These are phyloP conservation scores for Globisporangium polare DNA, from an alignment of 352 stramenopile genomes.

Conservation along the genomic window DNA sequence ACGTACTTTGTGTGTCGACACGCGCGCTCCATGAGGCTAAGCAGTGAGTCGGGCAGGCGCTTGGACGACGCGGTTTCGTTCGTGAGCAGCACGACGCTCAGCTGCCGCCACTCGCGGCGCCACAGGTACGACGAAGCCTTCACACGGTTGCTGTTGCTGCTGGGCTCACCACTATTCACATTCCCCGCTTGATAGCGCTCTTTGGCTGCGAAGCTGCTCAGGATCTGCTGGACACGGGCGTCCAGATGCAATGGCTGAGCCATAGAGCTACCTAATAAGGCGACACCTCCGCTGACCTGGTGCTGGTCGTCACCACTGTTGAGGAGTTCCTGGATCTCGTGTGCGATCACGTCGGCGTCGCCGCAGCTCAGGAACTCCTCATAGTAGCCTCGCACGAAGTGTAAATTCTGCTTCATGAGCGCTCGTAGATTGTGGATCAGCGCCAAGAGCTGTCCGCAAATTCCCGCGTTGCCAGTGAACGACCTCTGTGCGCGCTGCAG, in stretches of 20 bases:
- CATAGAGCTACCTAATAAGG: neutral
- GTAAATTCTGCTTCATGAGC: slow-evolving; percentile 19
- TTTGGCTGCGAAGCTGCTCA: slow-evolving; percentile 37
- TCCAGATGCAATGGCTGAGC: neutral
- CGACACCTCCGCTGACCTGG: slow-evolving; percentile 13
- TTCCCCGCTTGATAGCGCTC: slow-evolving; percentile 22
- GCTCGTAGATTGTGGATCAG: slow-evolving; percentile 21
- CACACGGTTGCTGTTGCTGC: no score
- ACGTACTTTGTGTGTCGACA: slow-evolving; percentile 44
- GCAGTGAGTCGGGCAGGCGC: slow-evolving; percentile 19
- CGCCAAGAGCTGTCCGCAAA: slow-evolving; percentile 22
- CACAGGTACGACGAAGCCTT: slow-evolving; percentile 19
- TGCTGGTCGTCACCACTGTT: no score
- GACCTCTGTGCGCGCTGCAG: slow-evolving; percentile 25
- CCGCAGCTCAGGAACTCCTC: slow-evolving; percentile 34
- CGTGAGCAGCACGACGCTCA: slow-evolving; percentile 31
- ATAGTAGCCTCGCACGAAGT: slow-evolving; percentile 35
- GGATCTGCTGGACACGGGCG: slow-evolving; percentile 24
- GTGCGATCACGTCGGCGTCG: slow-evolving; percentile 46
- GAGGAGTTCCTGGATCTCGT: slow-evolving; percentile 25
- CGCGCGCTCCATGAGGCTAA: slow-evolving; percentile 36
- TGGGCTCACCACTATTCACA: neutral
- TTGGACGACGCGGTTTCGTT: neutral
- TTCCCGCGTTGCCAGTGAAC: slow-evolving; percentile 18
- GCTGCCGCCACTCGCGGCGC: slow-evolving; percentile 61